phyloP scores from a whole-genome alignment of 2,329 filamentous ascomycete genomes.

The Fusarium sp. region DNA sequence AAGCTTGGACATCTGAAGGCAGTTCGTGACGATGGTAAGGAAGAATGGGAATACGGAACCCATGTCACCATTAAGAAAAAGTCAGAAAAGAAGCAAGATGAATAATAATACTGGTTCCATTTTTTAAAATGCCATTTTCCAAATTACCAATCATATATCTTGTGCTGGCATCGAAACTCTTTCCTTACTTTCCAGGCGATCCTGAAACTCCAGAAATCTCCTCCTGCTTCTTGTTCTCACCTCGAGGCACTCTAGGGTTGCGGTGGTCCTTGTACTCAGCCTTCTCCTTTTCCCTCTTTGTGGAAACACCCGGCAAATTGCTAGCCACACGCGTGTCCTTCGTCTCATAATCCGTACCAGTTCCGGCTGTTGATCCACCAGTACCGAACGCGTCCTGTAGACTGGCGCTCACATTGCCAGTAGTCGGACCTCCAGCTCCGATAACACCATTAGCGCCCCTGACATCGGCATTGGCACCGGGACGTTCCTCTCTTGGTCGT shows the following conservation, averaged over 20 bases:
- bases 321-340: slow-evolving; percentile 3
- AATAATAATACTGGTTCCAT: no score
- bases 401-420: neutral
- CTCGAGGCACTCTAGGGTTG: neutral
- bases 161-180: no score
- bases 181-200: neutral
- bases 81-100: no score
- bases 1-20: no score
- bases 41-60: no score
- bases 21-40: no score
- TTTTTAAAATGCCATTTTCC: no score
- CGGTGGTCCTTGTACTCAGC: neutral
- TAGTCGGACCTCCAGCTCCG: neutral
- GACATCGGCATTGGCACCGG: no score
- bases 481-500: neutral
- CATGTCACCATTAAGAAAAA: no score
- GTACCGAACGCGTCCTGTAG: slow-evolving; percentile 5
- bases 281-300: neutral
- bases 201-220: neutral
- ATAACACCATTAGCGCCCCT: slow-evolving; percentile 1
- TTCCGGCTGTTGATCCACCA: neutral
- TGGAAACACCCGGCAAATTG: neutral
- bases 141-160: no score
- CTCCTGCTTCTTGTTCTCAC: neutral
- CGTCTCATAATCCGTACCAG: neutral